A percentile compares a stretch with the other conserved stretches of the same genome.
Conservation (phyloP, 192 early-diverging fungal genomes). For the Coemansia sp. region DNA sequence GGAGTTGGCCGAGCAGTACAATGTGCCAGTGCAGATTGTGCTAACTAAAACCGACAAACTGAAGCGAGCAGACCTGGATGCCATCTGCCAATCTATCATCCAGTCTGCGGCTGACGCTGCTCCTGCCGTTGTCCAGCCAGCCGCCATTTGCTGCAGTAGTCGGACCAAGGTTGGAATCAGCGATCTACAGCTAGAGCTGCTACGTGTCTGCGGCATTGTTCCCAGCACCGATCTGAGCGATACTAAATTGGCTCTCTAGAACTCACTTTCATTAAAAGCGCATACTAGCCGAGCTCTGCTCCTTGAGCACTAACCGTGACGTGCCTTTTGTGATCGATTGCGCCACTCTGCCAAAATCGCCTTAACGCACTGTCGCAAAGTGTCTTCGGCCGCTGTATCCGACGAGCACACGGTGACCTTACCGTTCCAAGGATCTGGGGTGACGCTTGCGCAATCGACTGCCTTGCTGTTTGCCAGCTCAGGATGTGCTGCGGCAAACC, state of each 20-base stretch:
- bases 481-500: conserved; percentile 16
- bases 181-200: conserved; percentile 32
- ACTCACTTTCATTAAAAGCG: neutral
- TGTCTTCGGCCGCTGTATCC: conserved; percentile 14
- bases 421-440: neutral
- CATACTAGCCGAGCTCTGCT: neutral
- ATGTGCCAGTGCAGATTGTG: conserved; percentile 29
- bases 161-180: conserved; percentile 28
- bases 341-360: conserved; percentile 17
- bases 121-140: conserved; percentile 21
- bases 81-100: conserved; percentile 2
- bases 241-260: neutral
- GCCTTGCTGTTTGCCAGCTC: neutral
- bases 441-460: neutral
- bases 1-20: conserved; percentile 30
- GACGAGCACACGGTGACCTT: conserved; percentile 38
- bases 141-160: conserved; percentile 26
- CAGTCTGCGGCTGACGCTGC: conserved; percentile 15
- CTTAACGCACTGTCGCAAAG: conserved; percentile 12
- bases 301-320: no score
- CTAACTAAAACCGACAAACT: conserved; percentile 54
- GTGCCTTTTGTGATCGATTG: neutral
- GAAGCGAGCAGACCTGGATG: conserved; percentile 18
- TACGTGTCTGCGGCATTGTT: conserved; percentile 22
- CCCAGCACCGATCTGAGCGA: neutral